These are phyloP conservation scores for Fusarium cicatricum DNA, from an alignment of 2,329 filamentous ascomycete genomes.

Conservation along the genomic window DNA sequence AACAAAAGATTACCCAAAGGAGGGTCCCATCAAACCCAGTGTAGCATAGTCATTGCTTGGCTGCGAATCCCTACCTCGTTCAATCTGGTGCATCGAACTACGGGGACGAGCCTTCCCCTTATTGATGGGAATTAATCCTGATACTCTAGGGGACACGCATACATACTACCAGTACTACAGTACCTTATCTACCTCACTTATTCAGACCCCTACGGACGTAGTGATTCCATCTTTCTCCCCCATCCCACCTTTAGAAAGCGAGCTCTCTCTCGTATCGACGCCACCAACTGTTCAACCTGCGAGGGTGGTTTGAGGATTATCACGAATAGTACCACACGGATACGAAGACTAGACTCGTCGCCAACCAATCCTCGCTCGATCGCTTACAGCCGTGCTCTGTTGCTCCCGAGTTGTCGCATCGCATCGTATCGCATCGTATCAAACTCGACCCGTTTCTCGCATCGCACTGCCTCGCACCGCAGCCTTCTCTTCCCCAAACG, in stretches of 20 bases:
- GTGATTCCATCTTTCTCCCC: no score
- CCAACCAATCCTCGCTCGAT: no score
- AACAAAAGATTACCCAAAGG: conserved; percentile 3
- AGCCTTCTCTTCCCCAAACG: neutral
- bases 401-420: neutral
- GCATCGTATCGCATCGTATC: conserved; percentile 21
- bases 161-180: no score
- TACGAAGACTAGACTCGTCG: neutral
- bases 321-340: conserved; percentile 8
- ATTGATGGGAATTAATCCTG: conserved; percentile 1
- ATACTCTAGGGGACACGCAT: conserved; percentile 2
- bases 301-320: neutral
- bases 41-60: conserved; percentile 6
- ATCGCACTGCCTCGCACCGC: conserved; percentile 4
- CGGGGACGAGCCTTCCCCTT: conserved; percentile 9
- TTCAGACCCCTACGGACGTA: no score
- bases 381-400: no score
- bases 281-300: neutral
- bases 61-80: conserved; percentile 7
- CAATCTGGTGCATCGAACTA: conserved; percentile 1
- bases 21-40: neutral
- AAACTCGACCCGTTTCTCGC: neutral
- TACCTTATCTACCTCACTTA: no score
- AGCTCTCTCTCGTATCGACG: conserved; percentile 2
- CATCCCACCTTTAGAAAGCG: neutral